phyloP scores from a whole-genome alignment of 1,284 basidiomycete species.

The Leccinum pallidistipes region DNA sequence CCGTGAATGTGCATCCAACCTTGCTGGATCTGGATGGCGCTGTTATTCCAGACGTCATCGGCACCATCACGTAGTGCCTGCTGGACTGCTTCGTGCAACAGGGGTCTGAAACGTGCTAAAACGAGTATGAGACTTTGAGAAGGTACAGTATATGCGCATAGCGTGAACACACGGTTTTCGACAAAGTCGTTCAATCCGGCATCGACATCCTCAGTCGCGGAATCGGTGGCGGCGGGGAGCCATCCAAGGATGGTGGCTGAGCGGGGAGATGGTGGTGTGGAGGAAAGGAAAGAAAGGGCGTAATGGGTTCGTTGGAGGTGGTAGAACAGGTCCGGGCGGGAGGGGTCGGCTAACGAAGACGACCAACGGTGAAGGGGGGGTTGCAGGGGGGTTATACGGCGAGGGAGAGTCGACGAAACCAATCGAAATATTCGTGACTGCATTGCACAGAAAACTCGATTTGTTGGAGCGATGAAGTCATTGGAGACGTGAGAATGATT shows the following conservation, averaged over 20 bases:
- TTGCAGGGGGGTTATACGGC: conserved; percentile 11
- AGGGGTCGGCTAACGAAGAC: conserved; percentile 44
- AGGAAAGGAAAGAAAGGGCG: conserved; percentile 60
- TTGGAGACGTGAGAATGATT: conserved; percentile 22
- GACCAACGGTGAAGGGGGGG: conserved; percentile 7
- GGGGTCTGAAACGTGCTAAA: conserved; percentile 55
- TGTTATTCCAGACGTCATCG: conserved; percentile 66
- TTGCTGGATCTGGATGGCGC: conserved; percentile 59
- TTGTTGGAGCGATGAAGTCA: conserved; percentile 8
- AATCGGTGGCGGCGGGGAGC: conserved; percentile 55
- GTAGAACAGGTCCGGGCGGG: conserved; percentile 66
- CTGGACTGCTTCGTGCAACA: conserved; percentile 61
- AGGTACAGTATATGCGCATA: not conserved
- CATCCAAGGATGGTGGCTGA: conserved; percentile 66
- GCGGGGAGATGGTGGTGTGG: conserved; percentile 42
- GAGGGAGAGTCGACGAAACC: not conserved
- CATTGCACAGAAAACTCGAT: conserved; percentile 5
- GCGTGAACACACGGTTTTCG: conserved; percentile 56
- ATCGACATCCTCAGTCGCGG: conserved; percentile 31
- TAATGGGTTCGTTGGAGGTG: conserved; percentile 59
- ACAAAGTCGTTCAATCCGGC: conserved; percentile 66
- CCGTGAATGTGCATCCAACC: conserved; percentile 88
- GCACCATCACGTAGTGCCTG: conserved; percentile 52
- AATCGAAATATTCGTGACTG: conserved; percentile 7
- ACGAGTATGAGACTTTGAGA: not conserved